Evolutionary conservation across 176 grass and related monocot genomes (phyloP).

Genomic region (Calamus simplicifolius): DNA sequence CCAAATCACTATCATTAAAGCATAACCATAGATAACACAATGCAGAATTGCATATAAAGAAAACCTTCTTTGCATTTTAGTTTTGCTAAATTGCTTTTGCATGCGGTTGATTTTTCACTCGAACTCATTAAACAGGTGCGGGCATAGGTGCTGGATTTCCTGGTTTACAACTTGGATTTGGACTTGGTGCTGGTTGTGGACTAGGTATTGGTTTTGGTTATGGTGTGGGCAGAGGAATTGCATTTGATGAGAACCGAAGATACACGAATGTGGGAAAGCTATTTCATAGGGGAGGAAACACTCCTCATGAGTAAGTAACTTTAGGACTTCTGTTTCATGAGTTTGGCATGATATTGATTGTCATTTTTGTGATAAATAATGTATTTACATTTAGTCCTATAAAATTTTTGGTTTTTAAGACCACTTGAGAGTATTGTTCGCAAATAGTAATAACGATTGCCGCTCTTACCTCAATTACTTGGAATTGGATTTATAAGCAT

Average conservation of each 20-base stretch:
- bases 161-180: slow-evolving; percentile 72
- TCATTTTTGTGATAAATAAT: too few species aligned
- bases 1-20: too few species aligned
- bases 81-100: not conserved
- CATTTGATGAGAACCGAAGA: slow-evolving; percentile 66
- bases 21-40: too few species aligned
- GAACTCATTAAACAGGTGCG: slow-evolving; percentile 36
- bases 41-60: too few species aligned
- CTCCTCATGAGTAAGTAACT: slow-evolving; percentile 56
- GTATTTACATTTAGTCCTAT: too few species aligned
- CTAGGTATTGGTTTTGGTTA: slow-evolving; percentile 89
- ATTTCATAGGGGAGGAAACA: slow-evolving; percentile 36
- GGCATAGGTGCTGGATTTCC: slow-evolving; percentile 82
- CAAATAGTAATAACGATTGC: too few species aligned
- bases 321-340: slow-evolving; percentile 3
- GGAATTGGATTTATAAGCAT: too few species aligned
- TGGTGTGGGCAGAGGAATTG: slow-evolving; percentile 72
- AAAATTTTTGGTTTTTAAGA: too few species aligned
- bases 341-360: too few species aligned
- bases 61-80: too few species aligned
- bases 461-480: too few species aligned
- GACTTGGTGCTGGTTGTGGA: slow-evolving; percentile 81
- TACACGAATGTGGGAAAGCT: slow-evolving; percentile 74
- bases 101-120: not conserved
- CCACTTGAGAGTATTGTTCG: too few species aligned